Percentiles rank a stretch among this genome's conserved stretches.
Conservation (phyloP, 345 rosid species). For the Boechera divaricarpa region DNA sequence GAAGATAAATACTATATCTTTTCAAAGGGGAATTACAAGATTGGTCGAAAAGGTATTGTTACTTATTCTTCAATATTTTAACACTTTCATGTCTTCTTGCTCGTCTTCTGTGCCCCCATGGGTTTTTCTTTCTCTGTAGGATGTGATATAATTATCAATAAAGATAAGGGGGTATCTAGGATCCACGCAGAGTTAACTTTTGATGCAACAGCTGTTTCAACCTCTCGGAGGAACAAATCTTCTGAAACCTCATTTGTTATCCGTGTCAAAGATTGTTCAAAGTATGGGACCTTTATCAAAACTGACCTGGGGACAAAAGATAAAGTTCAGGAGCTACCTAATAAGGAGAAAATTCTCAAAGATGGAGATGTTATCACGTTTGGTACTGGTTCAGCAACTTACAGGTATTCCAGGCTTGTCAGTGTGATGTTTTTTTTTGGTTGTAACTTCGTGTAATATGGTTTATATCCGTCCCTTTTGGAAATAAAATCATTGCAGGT, state of each 20-base stretch:
- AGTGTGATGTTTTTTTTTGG: background rate
- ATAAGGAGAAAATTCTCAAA: conserved; percentile 61
- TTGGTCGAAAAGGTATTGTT: conserved; percentile 71
- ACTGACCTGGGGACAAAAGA: conserved; percentile 51
- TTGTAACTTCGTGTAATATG: too few relatives aligned
- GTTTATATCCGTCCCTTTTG: background rate
- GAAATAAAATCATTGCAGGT: conserved; percentile 54
- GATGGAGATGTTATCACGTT: conserved; percentile 78
- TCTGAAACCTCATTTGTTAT: conserved; percentile 46
- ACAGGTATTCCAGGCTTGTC: too few relatives aligned
- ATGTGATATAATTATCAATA: conserved; percentile 77
- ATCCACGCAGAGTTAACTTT: conserved; percentile 78
- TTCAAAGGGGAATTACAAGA: conserved; percentile 60
- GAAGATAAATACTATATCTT: conserved; percentile 75
- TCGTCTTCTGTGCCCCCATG: conserved; percentile 6
- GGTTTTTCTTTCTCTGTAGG: conserved; percentile 49
- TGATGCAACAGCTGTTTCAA: conserved; percentile 55
- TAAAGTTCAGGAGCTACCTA: conserved; percentile 70
- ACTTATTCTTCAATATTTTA: background rate
- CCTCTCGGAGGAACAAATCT: conserved; percentile 40
- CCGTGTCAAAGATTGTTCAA: conserved; percentile 77
- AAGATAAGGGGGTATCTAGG: conserved; percentile 91
- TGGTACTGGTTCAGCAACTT: conserved; percentile 44
- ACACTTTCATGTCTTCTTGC: background rate
- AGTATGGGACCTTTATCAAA: conserved; percentile 83